Evolutionary conservation across 352 stramenopile genomes (phyloP).

Genomic region (Pythium phragmiticola): DNA sequence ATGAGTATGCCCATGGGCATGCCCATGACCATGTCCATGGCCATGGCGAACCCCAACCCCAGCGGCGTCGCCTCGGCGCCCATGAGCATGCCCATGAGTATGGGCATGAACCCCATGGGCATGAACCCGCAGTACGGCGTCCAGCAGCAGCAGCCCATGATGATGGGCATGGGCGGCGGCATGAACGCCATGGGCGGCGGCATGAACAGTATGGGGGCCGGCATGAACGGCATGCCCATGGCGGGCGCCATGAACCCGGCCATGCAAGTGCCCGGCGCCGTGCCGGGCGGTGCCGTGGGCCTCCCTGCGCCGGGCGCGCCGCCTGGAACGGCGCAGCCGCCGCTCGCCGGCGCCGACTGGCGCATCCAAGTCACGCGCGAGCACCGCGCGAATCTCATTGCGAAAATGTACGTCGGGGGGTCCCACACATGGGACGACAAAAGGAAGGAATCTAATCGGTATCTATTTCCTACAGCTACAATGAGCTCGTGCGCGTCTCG

Average conservation of each 20-base stretch:
- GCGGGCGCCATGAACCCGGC: conserved; percentile 37
- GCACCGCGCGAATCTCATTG: conserved; percentile 81
- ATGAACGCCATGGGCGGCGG: conserved; percentile 12
- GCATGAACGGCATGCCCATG: conserved; percentile 4
- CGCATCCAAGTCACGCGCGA: conserved; percentile 80
- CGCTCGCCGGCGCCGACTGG: conserved; percentile 55
- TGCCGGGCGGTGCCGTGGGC: too few relatives aligned
- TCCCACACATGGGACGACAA: not conserved
- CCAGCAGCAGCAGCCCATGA: conserved; percentile 27
- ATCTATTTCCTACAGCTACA: conserved; percentile 46
- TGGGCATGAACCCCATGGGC: conserved; percentile 58
- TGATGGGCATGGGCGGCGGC: conserved; percentile 44
- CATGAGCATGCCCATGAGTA: conserved; percentile 38
- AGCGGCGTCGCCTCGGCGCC: conserved; percentile 35
- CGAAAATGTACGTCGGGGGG: conserved; percentile 65
- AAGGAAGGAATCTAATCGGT: not conserved
- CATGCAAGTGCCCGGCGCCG: conserved; percentile 16
- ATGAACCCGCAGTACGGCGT: conserved; percentile 38
- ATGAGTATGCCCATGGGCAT: conserved; percentile 68
- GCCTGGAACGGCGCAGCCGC: conserved; percentile 30
- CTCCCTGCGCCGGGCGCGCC: conserved; percentile 1
- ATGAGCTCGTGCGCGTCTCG: conserved; percentile 83
- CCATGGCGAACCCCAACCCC: conserved; percentile 33
- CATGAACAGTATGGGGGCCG: conserved; percentile 21
- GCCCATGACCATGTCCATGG: conserved; percentile 51